A percentile compares a stretch with the other conserved stretches of the same genome.
These are phyloP conservation scores for Eucalyptus marginata DNA, from an alignment of 345 rosid species.

Conservation along the genomic window DNA sequence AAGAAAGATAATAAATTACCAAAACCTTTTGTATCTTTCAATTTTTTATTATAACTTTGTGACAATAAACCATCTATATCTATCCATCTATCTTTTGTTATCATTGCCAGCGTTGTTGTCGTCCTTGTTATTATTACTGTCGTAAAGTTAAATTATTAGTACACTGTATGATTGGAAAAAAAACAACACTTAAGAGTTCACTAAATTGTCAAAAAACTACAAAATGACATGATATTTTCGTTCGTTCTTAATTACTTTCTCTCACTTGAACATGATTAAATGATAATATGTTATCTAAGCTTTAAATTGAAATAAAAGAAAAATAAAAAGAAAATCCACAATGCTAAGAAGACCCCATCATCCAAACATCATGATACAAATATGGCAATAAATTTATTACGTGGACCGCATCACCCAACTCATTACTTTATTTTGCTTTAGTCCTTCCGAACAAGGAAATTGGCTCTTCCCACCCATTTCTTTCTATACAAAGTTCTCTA, in stretches of 20 bases:
- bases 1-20: neutral
- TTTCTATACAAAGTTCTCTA: neutral
- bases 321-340: neutral
- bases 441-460: neutral
- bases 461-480: neutral
- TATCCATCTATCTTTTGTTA: neutral
- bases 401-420: neutral
- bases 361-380: neutral
- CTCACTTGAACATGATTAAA: too few species aligned
- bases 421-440: neutral
- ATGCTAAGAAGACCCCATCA: neutral
- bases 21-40: neutral
- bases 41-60: neutral
- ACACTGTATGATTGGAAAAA: neutral
- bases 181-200: too few species aligned
- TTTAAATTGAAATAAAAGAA: neutral
- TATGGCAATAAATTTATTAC: too few species aligned
- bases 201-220: too few species aligned
- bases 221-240: too few species aligned
- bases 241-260: too few species aligned
- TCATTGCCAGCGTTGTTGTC: neutral
- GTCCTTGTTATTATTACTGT: too few species aligned
- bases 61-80: too few species aligned
- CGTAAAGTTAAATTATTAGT: too few species aligned
- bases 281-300: neutral